Base-by-base conservation (phyloP, 2,329 filamentous ascomycete species). In the Paraphaeosphaeria sporulosa region DNA sequence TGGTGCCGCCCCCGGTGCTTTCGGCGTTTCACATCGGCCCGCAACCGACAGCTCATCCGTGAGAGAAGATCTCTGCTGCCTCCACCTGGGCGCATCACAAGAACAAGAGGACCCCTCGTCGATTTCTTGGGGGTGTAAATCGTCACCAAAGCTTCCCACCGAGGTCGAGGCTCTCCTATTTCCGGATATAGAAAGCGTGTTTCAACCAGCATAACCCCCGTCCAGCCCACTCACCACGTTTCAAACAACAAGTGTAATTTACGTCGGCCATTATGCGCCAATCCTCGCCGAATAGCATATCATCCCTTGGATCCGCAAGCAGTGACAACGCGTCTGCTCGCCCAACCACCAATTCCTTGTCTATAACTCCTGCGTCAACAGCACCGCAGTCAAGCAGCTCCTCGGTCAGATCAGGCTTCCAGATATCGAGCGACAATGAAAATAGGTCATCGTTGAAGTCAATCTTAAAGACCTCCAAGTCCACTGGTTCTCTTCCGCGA, bases 391-490 rank as follows among this genome's bases (percentile, higher is more conserved):
- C 64, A 50, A 65, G 66, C 58, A 59, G 42, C n/a, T 62, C 64
- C 13, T 70, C 68, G 34, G 55, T 61, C 3, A 62, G 56, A 36
- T 65, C 65, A 3, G 47, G 43, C 2, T 56, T 58, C 9, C 42
- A 53, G 34, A 50, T 40, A 38, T 54, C 23, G 30, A 47, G 13
- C 30, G 32, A 54, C 47, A 30, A 55, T 30, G 46, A 59, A 34
- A 65, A 64, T 42, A 60, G 63, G 13, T 69, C 64, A 12, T 65
- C 60, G 8, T 57, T 71, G 56, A 74, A 73, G 32, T 62, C 70
- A 2, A 69, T 50, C 19, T 50, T 73, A 6, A 73, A 69, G 42
- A 51, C 60, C 19, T 64, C 64, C 13, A 64, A 63, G 34, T 69
- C 64, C 52, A 64, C 69, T 21, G 65, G 66, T 27, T 65, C 67